Evolutionary conservation across 352 stramenopile genomes (phyloP).

Genomic region (Globisporangium megalacanthum): DNA sequence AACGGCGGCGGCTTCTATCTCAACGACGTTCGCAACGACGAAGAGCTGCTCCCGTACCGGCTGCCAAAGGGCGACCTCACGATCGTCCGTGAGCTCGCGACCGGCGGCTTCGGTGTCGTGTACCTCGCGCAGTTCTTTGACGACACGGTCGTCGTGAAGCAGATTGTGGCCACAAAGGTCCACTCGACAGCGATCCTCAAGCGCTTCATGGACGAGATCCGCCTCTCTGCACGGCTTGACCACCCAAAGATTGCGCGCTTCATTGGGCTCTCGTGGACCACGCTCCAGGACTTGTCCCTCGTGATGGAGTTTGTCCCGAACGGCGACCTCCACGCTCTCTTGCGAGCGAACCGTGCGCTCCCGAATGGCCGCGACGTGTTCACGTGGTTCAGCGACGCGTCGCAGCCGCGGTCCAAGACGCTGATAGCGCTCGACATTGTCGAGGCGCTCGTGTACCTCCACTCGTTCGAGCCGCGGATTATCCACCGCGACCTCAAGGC

Average conservation of each 20-base stretch:
- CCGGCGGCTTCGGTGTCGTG: conserved; percentile 56
- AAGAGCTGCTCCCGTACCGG: conserved; percentile 42
- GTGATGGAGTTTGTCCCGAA: conserved; percentile 41
- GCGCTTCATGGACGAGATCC: conserved; percentile 63
- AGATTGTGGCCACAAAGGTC: conserved; percentile 24
- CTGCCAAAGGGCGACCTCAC: conserved; percentile 45
- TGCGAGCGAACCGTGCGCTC: conserved; percentile 3
- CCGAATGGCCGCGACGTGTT: conserved; percentile 2
- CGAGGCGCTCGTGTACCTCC: conserved; percentile 42
- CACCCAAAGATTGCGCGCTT: conserved; percentile 51
- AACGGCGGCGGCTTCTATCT: conserved; percentile 20
- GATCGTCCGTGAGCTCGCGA: conserved; percentile 32
- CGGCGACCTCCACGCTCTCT: conserved; percentile 34
- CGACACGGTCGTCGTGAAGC: conserved; percentile 39
- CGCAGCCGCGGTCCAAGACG: conserved; percentile 25
- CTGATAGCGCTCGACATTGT: conserved; percentile 36
- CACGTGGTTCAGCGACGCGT: conserved; percentile 1
- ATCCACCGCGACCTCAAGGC: conserved; percentile 49
- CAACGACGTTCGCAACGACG: conserved; percentile 68
- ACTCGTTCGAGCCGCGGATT: conserved; percentile 44
- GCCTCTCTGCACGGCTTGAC: conserved; percentile 44
- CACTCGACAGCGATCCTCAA: conserved; percentile 17
- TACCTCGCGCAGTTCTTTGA: conserved; percentile 35
- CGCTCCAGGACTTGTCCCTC: conserved; percentile 36
- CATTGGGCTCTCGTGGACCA: conserved; percentile 45